These are phyloP conservation scores for Podospora pseudoanserina DNA, from an alignment of 495 filamentous ascomycete species.

Conservation along the genomic window DNA sequence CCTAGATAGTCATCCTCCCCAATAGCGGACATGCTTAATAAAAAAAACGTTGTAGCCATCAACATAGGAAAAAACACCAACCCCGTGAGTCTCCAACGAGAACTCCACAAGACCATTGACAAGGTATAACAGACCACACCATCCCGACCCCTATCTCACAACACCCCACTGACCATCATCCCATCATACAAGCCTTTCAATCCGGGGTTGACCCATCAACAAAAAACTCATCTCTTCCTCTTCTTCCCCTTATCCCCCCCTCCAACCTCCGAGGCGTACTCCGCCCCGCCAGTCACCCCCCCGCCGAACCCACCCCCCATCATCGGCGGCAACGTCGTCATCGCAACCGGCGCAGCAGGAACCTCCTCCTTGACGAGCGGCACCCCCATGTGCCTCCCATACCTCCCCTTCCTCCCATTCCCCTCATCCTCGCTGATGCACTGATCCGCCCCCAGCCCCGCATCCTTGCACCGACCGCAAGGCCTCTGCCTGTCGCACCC, in stretches of 20 bases:
- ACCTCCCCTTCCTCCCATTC: constrained; percentile 93
- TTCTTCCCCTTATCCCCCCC: constrained; percentile 46
- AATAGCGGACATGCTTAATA: too few species aligned
- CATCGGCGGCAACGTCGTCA: constrained; percentile 22
- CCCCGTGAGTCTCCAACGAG: too few species aligned
- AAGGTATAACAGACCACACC: too few species aligned
- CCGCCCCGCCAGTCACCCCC: constrained; percentile 15
- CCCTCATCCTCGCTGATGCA: constrained; percentile 97
- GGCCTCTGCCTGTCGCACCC: constrained; percentile 95
- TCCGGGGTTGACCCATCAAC: too few species aligned
- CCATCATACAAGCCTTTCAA: too few species aligned
- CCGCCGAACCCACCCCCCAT: constrained; percentile 36
- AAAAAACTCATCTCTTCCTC: constrained; percentile 42
- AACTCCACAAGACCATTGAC: too few species aligned
- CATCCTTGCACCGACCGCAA: constrained; percentile 92
- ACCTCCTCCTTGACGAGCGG: constrained; percentile 65
- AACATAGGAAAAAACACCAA: too few species aligned
- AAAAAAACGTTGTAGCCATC: too few species aligned
- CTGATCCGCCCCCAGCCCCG: constrained; percentile 83
- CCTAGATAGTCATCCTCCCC: too few species aligned
- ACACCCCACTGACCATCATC: too few species aligned
- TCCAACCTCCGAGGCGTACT: background rate
- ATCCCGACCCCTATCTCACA: too few species aligned
- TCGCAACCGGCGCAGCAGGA: constrained; percentile 7
- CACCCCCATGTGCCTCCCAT: constrained; percentile 95